phyloP scores from a whole-genome alignment of 83 land plant species.

The Isoetes engelmannii region DNA sequence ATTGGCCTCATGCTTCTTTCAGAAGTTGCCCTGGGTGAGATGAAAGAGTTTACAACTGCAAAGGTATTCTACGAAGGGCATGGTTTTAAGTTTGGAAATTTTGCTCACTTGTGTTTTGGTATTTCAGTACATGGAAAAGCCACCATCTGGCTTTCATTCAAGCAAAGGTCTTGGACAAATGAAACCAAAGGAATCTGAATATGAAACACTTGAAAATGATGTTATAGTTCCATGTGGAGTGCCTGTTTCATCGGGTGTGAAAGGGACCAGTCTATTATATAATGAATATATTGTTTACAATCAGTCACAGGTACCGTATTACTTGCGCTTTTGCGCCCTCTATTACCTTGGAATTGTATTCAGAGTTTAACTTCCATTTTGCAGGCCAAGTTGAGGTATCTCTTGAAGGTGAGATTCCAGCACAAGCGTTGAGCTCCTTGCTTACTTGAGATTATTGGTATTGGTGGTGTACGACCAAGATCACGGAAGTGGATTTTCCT shows the following conservation, averaged over 20 bases:
- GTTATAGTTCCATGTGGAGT: conserved; percentile 78
- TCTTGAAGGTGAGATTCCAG: conserved; percentile 72
- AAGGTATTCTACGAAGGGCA: conserved; percentile 25
- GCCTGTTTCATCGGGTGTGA: conserved; percentile 51
- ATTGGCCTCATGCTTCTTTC: conserved; percentile 84
- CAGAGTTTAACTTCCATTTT: not conserved
- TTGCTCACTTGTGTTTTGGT: not conserved
- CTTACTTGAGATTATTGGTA: too few relatives aligned
- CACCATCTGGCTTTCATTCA: conserved; percentile 72
- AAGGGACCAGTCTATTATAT: conserved; percentile 51
- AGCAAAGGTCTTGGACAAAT: conserved; percentile 81
- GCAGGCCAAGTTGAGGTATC: conserved; percentile 50
- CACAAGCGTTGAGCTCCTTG: conserved; percentile 34
- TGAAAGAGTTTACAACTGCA: conserved; percentile 60
- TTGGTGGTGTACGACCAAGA: too few relatives aligned
- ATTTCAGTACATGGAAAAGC: conserved; percentile 81
- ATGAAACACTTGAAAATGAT: conserved; percentile 57
- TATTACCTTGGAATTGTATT: not conserved
- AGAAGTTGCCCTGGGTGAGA: conserved; percentile 61
- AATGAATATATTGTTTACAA: conserved; percentile 93
- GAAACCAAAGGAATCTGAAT: conserved; percentile 48
- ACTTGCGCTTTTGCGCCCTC: not conserved
- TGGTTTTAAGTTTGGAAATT: not conserved
- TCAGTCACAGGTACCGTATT: conserved; percentile 55
- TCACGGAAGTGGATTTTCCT: too few relatives aligned